Evolutionary conservation across 805 yeast genomes (phyloP), one percentile per base, ranked within the genome.

Genomic region (Candida koratica): DNA sequence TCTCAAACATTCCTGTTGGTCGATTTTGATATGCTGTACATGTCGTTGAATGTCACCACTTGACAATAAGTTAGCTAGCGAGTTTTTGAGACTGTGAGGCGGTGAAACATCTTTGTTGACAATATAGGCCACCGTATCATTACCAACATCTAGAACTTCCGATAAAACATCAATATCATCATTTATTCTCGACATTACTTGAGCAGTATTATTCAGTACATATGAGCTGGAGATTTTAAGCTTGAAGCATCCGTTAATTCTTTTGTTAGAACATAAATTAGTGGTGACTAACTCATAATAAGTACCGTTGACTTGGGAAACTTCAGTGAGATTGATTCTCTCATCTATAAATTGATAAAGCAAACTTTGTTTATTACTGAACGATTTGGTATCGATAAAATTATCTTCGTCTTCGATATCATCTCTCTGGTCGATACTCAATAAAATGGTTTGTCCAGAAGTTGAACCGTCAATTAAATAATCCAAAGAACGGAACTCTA

Each of bases 281-380:
- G 88, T 64, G 15, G 64, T 60, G 16, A 71, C 57, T 19, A 86
- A 56, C 11, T 55, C 56, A 32, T 63, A 50, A 15, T 41, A 45
- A 9, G 38, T 34, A 4, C 35, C 32, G 7, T 32, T 27, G 1
- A 22, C 14, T 14, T 13, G 22, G 5, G 20, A 6, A n/a, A 28
- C 13, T 12, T 41, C 45, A 4, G 44, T 44, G 20, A 67, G 37
- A 10, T 67, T 64, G 9, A 79, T 38, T 8, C 57, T 53, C 8
- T 68, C 75, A 7, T 72, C 61, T 11, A 70, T 56, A 52, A 89
- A 82, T 51, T 84, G 93, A 50, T 87, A 86, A 4, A 81, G 58
- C 24, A 62, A 55, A 34, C 42, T 51, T 56, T 55, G 71, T 25
- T 58, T 60, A 12, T 49, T 52, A 39, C 64, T 59, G 41, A 64